Evolutionary conservation across 2,329 filamentous ascomycete genomes (phyloP).

Genomic region (Phyllosticta capitalensis): DNA sequence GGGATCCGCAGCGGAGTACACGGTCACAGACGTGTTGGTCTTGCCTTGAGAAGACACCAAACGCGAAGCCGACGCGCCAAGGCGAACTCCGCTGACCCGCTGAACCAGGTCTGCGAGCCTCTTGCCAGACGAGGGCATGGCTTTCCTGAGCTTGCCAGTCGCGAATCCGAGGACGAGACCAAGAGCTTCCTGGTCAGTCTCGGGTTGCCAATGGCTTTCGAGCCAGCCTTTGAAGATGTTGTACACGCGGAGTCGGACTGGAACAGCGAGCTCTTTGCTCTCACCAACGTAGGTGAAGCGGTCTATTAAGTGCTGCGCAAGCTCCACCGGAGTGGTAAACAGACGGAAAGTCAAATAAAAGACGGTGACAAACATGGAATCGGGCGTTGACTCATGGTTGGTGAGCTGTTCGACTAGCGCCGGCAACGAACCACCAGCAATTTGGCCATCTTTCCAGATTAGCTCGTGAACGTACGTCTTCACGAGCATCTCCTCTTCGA

Average conservation of each 20-base stretch:
- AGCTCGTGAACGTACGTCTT: conserved; percentile 88
- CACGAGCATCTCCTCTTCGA: conserved; percentile 76
- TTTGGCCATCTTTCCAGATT: conserved; percentile 82
- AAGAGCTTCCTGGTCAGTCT: conserved; percentile 68
- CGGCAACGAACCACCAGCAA: conserved; percentile 83
- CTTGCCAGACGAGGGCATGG: conserved; percentile 67
- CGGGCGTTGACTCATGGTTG: conserved; percentile 83
- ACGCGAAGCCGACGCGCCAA: conserved; percentile 65
- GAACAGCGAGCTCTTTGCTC: conserved; percentile 61
- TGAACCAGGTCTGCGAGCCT: conserved; percentile 71
- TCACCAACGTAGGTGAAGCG: conserved; percentile 88
- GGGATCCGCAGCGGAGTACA: conserved; percentile 61
- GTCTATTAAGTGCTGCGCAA: conserved; percentile 76
- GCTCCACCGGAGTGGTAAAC: conserved; percentile 71
- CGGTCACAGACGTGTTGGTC: conserved; percentile 64
- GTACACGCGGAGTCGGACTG: conserved; percentile 83
- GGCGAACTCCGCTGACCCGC: conserved; percentile 64
- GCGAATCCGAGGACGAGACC: conserved; percentile 72
- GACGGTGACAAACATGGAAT: conserved; percentile 82
- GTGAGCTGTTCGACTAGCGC: conserved; percentile 92
- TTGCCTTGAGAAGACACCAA: conserved; percentile 81
- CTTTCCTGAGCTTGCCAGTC: conserved; percentile 55
- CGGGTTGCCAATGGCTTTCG: conserved; percentile 86
- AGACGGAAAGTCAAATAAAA: conserved; percentile 95
- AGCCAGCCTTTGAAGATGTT: conserved; percentile 97